These are phyloP conservation scores for Galerina sulciceps DNA, from an alignment of 768 basidiomycete species.

Conservation along the genomic window DNA sequence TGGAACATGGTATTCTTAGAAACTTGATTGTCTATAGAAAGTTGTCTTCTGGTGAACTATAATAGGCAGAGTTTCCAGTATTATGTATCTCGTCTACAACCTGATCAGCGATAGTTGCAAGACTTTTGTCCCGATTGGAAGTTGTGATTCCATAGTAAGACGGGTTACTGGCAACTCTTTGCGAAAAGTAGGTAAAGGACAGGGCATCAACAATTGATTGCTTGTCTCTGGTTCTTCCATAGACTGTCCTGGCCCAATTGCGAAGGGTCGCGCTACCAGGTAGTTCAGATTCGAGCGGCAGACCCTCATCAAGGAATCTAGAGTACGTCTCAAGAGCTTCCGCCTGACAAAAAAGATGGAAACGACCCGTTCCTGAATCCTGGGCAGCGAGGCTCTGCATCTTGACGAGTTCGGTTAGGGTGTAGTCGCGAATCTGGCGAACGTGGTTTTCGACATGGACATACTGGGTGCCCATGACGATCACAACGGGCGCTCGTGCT, in stretches of 20 bases:
- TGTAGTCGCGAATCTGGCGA: conserved; percentile 81
- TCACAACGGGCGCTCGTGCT: conserved; percentile 76
- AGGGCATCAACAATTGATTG: conserved; percentile 78
- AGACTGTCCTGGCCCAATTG: conserved; percentile 28
- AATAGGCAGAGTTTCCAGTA: neutral
- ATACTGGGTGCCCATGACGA: conserved; percentile 95
- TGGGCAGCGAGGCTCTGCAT: conserved; percentile 91
- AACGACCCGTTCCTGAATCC: conserved; percentile 62
- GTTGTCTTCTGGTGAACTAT: neutral
- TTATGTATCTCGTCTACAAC: conserved; percentile 30
- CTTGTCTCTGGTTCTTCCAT: conserved; percentile 33
- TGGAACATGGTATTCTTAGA: neutral
- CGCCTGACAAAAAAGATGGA: conserved; percentile 88
- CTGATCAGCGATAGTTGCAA: conserved; percentile 77
- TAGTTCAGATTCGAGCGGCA: conserved; percentile 87
- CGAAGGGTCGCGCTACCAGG: conserved; percentile 51
- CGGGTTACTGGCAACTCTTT: conserved; percentile 77
- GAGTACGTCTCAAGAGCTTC: conserved; percentile 83
- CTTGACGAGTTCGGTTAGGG: conserved; percentile 76
- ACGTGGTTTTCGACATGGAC: conserved; percentile 52
- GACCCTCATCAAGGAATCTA: conserved; percentile 85
- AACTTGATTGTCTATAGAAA: neutral
- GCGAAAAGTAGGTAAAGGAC: conserved; percentile 80
- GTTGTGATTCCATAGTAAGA: conserved; percentile 74
- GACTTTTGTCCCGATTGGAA: conserved; percentile 49